phyloP scores from a whole-genome alignment of 148 eudicot species.

The Diospyros lotus region DNA sequence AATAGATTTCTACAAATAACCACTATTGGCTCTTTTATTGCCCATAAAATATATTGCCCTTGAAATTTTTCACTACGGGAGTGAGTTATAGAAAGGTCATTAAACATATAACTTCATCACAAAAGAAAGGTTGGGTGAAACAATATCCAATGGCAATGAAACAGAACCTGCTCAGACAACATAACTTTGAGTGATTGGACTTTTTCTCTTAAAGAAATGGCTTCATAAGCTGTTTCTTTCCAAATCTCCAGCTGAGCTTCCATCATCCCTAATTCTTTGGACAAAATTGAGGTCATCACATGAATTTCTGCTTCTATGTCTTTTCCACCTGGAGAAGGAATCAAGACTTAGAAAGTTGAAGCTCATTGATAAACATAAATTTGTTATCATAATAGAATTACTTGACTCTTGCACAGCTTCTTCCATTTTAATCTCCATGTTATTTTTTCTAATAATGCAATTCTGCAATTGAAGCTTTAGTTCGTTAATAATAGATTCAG shows the following conservation, averaged over 20 bases:
- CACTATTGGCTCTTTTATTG: background rate
- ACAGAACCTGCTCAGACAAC: constrained; percentile 58
- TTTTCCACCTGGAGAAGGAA: constrained; percentile 53
- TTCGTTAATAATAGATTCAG: constrained; percentile 65
- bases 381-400: constrained; percentile 10
- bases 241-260: constrained; percentile 82
- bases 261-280: constrained; percentile 89
- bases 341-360: constrained; percentile 12
- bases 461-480: constrained; percentile 60
- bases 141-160: background rate
- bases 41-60: background rate
- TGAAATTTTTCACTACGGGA: background rate
- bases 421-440: constrained; percentile 84
- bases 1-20: background rate
- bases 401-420: constrained; percentile 95
- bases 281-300: constrained; percentile 79
- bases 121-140: background rate
- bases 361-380: background rate
- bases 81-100: background rate
- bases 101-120: background rate
- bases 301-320: constrained; percentile 85
- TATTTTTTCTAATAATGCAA: constrained; percentile 57
- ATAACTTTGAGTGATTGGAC: constrained; percentile 51
- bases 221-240: constrained; percentile 79
- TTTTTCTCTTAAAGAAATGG: constrained; percentile 64